Base-by-base conservation (phyloP, 768 basidiomycete genomes). In the Termitomyces sp. region DNA sequence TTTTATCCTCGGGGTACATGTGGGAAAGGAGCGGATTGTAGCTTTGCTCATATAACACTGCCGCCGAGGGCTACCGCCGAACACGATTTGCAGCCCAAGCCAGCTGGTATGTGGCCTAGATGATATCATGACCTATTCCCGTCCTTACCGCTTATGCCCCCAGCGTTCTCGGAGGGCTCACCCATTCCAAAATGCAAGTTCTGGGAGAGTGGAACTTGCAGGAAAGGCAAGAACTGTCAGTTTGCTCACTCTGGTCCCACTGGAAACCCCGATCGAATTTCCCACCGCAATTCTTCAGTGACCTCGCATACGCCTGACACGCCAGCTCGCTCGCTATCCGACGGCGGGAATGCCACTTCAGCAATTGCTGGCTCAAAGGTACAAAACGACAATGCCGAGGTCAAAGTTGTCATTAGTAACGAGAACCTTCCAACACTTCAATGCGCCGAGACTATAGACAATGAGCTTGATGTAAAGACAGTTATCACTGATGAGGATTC, bases 1-100 rank as follows among this genome's bases (percentile, higher is more conserved):
- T 66, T 64, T 42, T 66, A 59, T 44, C 17, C 48, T 2, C 37
- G 59, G 40, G 56, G 57, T 12, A 54, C 32, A 55, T 65, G 64
- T 41, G 17, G n/a, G 16, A 59, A 58, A 14, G 62, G 64, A 32
- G 52, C 52, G n/a, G 47, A 42, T 32, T 64, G 64, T 34, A 53
- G 39, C 16, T 64, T 64, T 55, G 28, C 44, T 19, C 64, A 64
- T 43, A 21, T 50, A 28, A 34, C 16, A n/a, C 19, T 30, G 19
- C n/a, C 49, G 35, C 10, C n/a, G 5, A 19, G 6, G 16, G 25
- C 41, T 9, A 21, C 5, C 23, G 12, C 12, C 9, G 19, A 19
- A 12, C 37, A n/a, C 3, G 16, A 14, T 37, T 32, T 9, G 17
- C 45, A 56, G 41, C 12, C 6, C 10, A 16, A 39, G 28, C 8